Evolutionary conservation across 2,329 filamentous ascomycete genomes (phyloP), one percentile per base, ranked within the genome.

Genomic region (Metarhizium robertsii): DNA sequence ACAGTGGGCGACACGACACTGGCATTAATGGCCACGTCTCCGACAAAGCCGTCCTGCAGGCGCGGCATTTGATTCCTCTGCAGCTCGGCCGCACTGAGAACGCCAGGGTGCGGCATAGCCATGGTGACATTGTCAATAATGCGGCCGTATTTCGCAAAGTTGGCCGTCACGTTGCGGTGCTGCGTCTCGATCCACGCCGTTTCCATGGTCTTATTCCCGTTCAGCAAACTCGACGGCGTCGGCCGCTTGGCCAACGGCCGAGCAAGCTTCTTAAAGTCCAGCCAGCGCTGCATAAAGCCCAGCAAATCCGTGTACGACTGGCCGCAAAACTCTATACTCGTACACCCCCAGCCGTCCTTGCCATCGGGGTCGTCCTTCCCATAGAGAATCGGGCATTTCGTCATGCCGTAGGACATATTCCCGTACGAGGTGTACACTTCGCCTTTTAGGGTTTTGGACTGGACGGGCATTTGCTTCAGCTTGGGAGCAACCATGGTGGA

Each of bases 81-180:
- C 60, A 86, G 74, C 8, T 74, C 79, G 0, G 86, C 84, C 0
- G 88, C 88, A 13, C 74, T 69, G 38, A 87, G 83, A 0, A 94
- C 77, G 0, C 85, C 73, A 4, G 84, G 75, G 62, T 94, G 89
- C 0, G 89, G 89, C 79, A 92, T 86, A 0, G 87, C 87, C 60
- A 92, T 75, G 0, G 86, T 88, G 30, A 90, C 81, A 59, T 92
- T 91, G 65, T 91, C 88, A 62, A 92, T 73, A 42, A 87, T 75
- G 30, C 87, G 76, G 0, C 73, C 70, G 53, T 80, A 67, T 11
- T 74, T 65, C 4, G 74, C 65, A 4, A 77, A 85, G 0, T 75
- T 71, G 3, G 71, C 67, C 0, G 75, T 74, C 18, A 84, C 77
- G 55, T 88, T 74, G 38, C 76, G 70, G 8, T 76, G 70, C 2